These are phyloP conservation scores for Plenodomus lindquistii DNA, from an alignment of 2,329 filamentous ascomycete species.

Conservation along the genomic window DNA sequence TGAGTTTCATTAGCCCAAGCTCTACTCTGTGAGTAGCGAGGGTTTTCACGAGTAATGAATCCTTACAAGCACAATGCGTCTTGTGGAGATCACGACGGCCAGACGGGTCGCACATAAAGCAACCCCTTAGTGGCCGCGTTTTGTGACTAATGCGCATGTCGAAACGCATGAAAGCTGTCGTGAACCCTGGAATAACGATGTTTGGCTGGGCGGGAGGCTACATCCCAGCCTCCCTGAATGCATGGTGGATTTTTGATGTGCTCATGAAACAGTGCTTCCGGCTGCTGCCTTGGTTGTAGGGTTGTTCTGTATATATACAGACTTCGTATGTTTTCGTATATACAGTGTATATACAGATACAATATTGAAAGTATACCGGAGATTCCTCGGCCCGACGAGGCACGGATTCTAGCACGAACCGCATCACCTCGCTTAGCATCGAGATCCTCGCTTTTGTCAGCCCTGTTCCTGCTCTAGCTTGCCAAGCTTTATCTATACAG, in stretches of 20 bases:
- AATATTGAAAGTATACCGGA: no score
- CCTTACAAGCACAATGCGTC: conserved; percentile 7
- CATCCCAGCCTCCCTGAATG: conserved; percentile 5
- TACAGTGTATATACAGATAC: no score
- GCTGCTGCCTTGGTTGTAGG: background rate
- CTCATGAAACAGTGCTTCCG: background rate
- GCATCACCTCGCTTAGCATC: no score
- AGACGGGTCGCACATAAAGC: background rate
- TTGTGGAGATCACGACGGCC: conserved; percentile 1
- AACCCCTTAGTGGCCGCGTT: background rate
- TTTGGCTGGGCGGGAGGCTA: conserved; percentile 10
- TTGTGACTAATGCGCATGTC: conserved; percentile 5
- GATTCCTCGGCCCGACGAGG: no score
- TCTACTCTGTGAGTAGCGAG: conserved; percentile 9
- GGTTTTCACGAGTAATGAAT: conserved; percentile 14
- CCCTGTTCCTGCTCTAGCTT: no score
- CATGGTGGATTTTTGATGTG: conserved; percentile 7
- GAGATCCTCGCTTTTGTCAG: no score
- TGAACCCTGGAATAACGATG: conserved; percentile 1
- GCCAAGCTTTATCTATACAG: no score
- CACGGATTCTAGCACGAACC: no score
- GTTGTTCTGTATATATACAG: no score
- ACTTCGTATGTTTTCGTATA: no score
- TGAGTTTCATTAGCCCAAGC: conserved; percentile 17
- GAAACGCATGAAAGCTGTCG: conserved; percentile 12